Evolutionary conservation across 2,329 filamentous ascomycete species (phyloP), one percentile per base, ranked within the genome.

Genomic region (Curvularia lunata): DNA sequence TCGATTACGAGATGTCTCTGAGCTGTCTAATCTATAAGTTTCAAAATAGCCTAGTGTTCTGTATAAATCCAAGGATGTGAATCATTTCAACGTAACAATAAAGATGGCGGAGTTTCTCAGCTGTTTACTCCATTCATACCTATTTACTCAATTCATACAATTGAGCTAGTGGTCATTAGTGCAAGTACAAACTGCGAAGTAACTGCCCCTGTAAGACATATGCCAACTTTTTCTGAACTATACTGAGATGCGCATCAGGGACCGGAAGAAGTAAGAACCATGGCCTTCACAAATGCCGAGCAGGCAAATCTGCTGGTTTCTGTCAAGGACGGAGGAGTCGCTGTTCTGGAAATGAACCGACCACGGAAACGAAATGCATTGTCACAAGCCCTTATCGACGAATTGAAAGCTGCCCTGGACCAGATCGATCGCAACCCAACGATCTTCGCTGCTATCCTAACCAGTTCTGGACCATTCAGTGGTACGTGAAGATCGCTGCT

Each of bases 391-490:
- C 81, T 86, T 75, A 82, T 85, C 51, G 48, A 69, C 59, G 67
- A 61, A 66, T 70, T 54, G 77, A 82, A 60, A 48, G 40, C 58
- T 48, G 59, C 51, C 6, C 21, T 72, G 28, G 46, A 43, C 42
- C 54, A 61, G 46, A 62, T 69, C 42, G 61, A 69, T 50, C 56
- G 52, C 18, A 61, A 64, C 50, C 51, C 58, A 49, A 52, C 54
- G 27, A 61, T 70, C 9, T 65, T 68, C 51, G 63, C 59, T 30
- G 61, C 70, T 42, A 59, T 98, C 56, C 82, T 98, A 55, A 97
- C 93, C 1, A 93, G 94, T 51, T 93, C 88, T 51, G 83, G 90
- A 68, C 97, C 97, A 74, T 72, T 72, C 51, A 68, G 67, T 46
- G 71, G 94, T 94, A 28, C 77, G 82, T 83, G 19, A 75, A 16